These are phyloP conservation scores for Moringa oleifera DNA, from an alignment of 345 rosid species.

Conservation along the genomic window DNA sequence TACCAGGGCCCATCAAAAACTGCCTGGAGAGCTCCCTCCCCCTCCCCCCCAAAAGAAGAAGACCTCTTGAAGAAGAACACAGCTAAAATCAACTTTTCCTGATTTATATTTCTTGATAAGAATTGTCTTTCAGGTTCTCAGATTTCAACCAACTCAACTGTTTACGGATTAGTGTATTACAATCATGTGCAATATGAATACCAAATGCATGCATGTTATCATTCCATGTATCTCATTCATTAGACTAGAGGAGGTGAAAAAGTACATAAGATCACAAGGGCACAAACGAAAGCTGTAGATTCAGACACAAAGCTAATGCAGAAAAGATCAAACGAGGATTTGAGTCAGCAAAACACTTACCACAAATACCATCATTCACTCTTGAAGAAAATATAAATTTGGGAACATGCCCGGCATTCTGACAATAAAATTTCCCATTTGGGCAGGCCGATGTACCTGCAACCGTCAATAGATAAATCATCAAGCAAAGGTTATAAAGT, in stretches of 20 bases:
- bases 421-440: conserved; percentile 74
- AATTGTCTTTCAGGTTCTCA: too few relatives aligned
- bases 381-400: conserved; percentile 65
- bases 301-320: neutral
- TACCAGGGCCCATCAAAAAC: neutral
- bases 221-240: neutral
- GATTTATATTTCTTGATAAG: neutral
- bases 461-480: neutral
- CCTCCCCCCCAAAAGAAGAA: too few relatives aligned
- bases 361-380: conserved; percentile 96
- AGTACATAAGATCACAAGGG: neutral
- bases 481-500: neutral
- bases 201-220: neutral
- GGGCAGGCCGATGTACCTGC: conserved; percentile 98
- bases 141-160: neutral
- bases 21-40: too few relatives aligned
- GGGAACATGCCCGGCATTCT: conserved; percentile 68
- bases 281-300: neutral
- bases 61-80: neutral
- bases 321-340: neutral
- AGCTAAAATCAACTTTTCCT: too few relatives aligned
- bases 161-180: neutral
- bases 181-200: conserved; percentile 8
- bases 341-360: conserved; percentile 31
- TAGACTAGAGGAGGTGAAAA: neutral